A percentile compares a stretch with the other conserved stretches of the same genome.
These are phyloP conservation scores for Pichia sp. DNA, from an alignment of 1,139 yeast species.

Conservation along the genomic window DNA sequence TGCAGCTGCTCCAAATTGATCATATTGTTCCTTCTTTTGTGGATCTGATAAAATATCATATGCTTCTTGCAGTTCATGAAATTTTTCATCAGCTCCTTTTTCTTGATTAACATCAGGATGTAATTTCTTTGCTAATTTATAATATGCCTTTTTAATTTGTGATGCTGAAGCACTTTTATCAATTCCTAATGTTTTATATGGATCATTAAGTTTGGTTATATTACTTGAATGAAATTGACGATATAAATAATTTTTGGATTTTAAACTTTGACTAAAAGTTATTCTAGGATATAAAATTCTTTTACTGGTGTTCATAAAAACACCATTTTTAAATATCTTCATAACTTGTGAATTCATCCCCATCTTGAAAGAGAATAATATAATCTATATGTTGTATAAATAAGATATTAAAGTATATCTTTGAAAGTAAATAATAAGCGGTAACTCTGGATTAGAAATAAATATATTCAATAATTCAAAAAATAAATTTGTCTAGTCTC, in stretches of 20 bases:
- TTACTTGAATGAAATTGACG: slow-evolving; percentile 25
- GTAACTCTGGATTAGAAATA: too few relatives aligned
- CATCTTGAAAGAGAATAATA: too few relatives aligned
- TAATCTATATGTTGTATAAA: too few relatives aligned
- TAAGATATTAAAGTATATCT: too few relatives aligned
- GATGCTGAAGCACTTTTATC: slow-evolving; percentile 63
- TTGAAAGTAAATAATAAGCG: too few relatives aligned
- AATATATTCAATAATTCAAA: too few relatives aligned
- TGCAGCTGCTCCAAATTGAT: slow-evolving; percentile 85
- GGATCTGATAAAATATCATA: slow-evolving; percentile 88
- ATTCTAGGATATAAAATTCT: too few relatives aligned
- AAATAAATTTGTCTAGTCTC: too few relatives aligned
- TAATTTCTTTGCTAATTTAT: slow-evolving; percentile 83
- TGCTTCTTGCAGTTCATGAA: slow-evolving; percentile 90
- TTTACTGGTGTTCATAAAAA: too few relatives aligned
- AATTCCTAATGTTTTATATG: slow-evolving; percentile 79
- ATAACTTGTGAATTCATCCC: too few relatives aligned
- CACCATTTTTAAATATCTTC: too few relatives aligned
- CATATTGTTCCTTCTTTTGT: slow-evolving; percentile 80
- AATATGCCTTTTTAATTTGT: slow-evolving; percentile 90
- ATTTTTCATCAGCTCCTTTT: slow-evolving; percentile 75
- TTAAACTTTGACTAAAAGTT: too few relatives aligned
- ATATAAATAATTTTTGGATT: background rate
- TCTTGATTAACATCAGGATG: slow-evolving; percentile 98
- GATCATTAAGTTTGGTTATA: slow-evolving; percentile 42